Percentiles rank a stretch among this genome's conserved stretches.
phyloP scores from a whole-genome alignment of 2,329 filamentous ascomycete genomes.

The Verticillium longisporum region DNA sequence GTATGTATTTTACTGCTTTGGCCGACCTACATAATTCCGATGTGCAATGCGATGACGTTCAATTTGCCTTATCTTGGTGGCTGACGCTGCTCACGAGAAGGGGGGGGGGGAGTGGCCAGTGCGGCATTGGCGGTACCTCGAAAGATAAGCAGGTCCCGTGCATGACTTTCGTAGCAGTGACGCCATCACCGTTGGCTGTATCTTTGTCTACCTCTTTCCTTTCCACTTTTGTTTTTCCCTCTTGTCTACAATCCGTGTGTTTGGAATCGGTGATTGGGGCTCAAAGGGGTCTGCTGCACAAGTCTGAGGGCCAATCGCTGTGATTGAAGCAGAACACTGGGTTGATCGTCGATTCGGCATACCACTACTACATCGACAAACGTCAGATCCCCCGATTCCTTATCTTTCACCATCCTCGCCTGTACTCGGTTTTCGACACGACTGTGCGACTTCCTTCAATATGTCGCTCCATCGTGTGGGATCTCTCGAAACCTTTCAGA shows the following conservation, averaged over 20 bases:
- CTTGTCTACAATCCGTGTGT: background rate
- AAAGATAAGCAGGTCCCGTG: background rate
- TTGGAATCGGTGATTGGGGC: background rate
- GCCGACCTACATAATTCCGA: background rate
- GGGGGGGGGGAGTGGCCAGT: background rate
- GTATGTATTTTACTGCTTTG: background rate
- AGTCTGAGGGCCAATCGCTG: background rate
- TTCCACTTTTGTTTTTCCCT: background rate
- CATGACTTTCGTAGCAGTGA: background rate
- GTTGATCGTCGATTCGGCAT: no score
- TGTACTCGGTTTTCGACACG: background rate
- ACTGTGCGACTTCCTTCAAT: background rate
- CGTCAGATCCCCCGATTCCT: background rate
- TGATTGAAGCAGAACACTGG: background rate
- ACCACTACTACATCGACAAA: no score
- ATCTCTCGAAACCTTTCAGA: conserved; percentile 46
- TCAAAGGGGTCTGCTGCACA: background rate
- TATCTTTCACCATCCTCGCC: background rate
- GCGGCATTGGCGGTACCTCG: background rate
- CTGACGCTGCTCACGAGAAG: background rate
- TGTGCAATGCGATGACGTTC: background rate
- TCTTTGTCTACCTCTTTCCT: background rate
- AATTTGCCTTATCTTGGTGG: background rate
- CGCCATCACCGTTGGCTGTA: background rate
- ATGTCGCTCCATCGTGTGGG: conserved; percentile 49